Evolutionary conservation across 495 filamentous ascomycete genomes (phyloP).

Genomic region (Podospora sp.): DNA sequence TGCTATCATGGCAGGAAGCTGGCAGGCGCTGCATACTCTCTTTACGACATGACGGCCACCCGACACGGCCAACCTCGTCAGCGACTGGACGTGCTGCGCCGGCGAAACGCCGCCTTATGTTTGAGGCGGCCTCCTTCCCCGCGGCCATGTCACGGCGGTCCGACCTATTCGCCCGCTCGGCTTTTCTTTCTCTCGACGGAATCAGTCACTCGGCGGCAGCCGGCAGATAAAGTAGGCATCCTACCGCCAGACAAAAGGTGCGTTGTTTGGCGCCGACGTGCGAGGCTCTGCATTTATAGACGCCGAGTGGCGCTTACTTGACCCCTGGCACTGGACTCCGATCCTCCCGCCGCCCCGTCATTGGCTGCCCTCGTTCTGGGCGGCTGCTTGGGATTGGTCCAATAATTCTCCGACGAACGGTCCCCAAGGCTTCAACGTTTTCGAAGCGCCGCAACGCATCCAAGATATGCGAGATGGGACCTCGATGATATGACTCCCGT

Average conservation of each 20-base stretch:
- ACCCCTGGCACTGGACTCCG: slow-evolving; percentile 14
- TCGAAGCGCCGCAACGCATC: slow-evolving; percentile 21
- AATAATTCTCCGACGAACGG: slow-evolving; percentile 2
- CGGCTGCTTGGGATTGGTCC: slow-evolving; percentile 20
- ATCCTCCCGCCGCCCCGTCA: slow-evolving; percentile 14
- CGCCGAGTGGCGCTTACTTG: slow-evolving; percentile 33
- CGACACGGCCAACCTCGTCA: not conserved
- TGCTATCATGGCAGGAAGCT: too few relatives aligned
- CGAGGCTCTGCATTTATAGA: slow-evolving; percentile 27
- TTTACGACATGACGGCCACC: not conserved
- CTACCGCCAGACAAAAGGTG: not conserved
- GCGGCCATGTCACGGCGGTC: slow-evolving; percentile 9
- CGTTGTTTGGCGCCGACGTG: slow-evolving; percentile 28
- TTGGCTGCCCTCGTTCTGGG: slow-evolving; percentile 21
- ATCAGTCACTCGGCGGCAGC: not conserved
- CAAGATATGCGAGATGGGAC: not conserved
- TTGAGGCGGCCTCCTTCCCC: slow-evolving; percentile 10
- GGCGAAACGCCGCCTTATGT: slow-evolving; percentile 21
- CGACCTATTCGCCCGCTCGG: slow-evolving; percentile 14
- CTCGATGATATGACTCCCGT: slow-evolving; percentile 19
- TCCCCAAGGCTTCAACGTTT: slow-evolving; percentile 21
- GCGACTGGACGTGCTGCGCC: not conserved
- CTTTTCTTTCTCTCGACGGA: not conserved
- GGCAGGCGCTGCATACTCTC: too few relatives aligned
- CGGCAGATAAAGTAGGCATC: too few relatives aligned